These are phyloP conservation scores for Eremothecium sinecaudum DNA, from an alignment of 1,139 yeast species.

Conservation along the genomic window DNA sequence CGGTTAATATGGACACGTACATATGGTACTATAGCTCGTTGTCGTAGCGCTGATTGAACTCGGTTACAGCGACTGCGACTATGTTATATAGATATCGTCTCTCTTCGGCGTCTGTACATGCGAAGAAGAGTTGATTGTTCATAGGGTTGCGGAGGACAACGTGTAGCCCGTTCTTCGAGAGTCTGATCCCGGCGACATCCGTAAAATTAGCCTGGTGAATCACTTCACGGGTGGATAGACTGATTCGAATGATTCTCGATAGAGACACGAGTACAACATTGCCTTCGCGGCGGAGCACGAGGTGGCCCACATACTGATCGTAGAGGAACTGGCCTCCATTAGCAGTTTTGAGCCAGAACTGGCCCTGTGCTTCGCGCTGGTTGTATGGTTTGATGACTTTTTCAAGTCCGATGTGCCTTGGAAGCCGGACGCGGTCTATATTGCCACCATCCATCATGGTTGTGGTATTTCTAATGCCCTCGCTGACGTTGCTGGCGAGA, in stretches of 20 bases:
- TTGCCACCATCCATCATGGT: slow-evolving; percentile 80
- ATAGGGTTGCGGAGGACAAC: slow-evolving; percentile 47
- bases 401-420: slow-evolving; percentile 56
- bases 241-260: slow-evolving; percentile 58
- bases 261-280: slow-evolving; percentile 69
- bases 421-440: slow-evolving; percentile 70
- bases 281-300: slow-evolving; percentile 71
- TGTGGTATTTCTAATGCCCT: slow-evolving; percentile 88
- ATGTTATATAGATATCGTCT: slow-evolving; percentile 60
- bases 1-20: too few relatives aligned
- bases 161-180: slow-evolving; percentile 73
- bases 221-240: slow-evolving; percentile 46
- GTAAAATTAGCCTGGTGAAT: slow-evolving; percentile 27
- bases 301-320: slow-evolving; percentile 79
- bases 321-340: slow-evolving; percentile 68
- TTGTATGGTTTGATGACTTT: slow-evolving; percentile 65
- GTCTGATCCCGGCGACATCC: slow-evolving; percentile 40
- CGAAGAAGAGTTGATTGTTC: slow-evolving; percentile 58
- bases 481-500: slow-evolving; percentile 84
- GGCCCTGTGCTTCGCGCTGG: slow-evolving; percentile 88
- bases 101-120: slow-evolving; percentile 60
- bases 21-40: slow-evolving; percentile 30
- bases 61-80: slow-evolving; percentile 73
- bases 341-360: slow-evolving; percentile 76
- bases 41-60: slow-evolving; percentile 53